Conservation (phyloP, 1,139 yeast genomes). For the Yamadazyma sp. region DNA sequence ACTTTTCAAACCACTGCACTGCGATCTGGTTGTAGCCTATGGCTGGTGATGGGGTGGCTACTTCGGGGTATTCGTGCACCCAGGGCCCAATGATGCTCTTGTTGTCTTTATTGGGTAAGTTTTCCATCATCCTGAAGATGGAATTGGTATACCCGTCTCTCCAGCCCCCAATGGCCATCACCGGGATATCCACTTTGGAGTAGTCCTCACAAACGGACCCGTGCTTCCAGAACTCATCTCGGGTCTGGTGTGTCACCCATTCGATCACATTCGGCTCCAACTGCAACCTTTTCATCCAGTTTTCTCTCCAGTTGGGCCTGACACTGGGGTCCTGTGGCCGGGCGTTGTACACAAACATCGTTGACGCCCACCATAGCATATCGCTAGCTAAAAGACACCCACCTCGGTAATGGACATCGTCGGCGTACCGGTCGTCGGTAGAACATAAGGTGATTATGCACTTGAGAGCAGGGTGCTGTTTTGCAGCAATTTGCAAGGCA, state of each 20-base stretch:
- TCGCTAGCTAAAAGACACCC: slow-evolving; percentile 41
- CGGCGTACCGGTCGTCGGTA: slow-evolving; percentile 43
- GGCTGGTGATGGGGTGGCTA: slow-evolving; percentile 42
- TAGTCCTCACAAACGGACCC: slow-evolving; percentile 42
- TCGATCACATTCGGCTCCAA: slow-evolving; percentile 34
- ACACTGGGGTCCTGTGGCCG: slow-evolving; percentile 43
- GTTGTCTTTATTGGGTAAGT: slow-evolving; percentile 28
- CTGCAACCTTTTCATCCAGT: slow-evolving; percentile 34
- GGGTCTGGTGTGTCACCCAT: slow-evolving; percentile 40
- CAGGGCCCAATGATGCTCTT: slow-evolving; percentile 41
- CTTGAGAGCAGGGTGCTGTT: slow-evolving; percentile 43
- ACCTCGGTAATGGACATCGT: slow-evolving; percentile 45
- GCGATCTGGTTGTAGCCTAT: slow-evolving; percentile 41
- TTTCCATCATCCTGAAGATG: slow-evolving; percentile 37
- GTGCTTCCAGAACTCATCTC: slow-evolving; percentile 44
- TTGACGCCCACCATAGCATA: slow-evolving; percentile 48
- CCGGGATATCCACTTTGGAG: slow-evolving; percentile 35
- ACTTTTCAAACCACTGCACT: slow-evolving; percentile 35
- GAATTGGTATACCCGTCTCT: slow-evolving; percentile 44
- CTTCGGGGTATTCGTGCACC: slow-evolving; percentile 47
- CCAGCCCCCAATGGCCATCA: slow-evolving; percentile 43
- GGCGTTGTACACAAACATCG: slow-evolving; percentile 40
- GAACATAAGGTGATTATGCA: slow-evolving; percentile 40
- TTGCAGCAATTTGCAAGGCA: slow-evolving; percentile 41
- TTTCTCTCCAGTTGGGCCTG: slow-evolving; percentile 35